A percentile compares a stretch with the other conserved stretches of the same genome.
phyloP scores from a whole-genome alignment of 176 grass and related monocot species.

The Elymus sibiricus region DNA sequence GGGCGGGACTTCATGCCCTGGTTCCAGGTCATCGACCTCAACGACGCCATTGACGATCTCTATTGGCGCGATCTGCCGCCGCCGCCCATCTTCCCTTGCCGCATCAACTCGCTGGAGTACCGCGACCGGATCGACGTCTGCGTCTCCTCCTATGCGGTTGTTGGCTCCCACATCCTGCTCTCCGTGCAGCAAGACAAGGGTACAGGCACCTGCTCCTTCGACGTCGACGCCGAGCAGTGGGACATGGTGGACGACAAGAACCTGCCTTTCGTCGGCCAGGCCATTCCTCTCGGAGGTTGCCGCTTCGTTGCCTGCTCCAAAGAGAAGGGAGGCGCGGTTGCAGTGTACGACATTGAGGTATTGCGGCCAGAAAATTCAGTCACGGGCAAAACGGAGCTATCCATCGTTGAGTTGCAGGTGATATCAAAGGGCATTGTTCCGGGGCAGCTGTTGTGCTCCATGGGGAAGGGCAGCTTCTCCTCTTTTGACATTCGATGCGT shows the following conservation, averaged over 20 bases:
- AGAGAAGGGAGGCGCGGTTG: too few relatives aligned
- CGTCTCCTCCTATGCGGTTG: neutral
- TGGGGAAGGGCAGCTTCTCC: too few relatives aligned
- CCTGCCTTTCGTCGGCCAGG: neutral
- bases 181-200: constrained; percentile 7
- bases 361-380: too few relatives aligned
- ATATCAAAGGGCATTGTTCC: too few relatives aligned
- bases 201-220: neutral
- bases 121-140: neutral
- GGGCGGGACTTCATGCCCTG: neutral
- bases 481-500: too few relatives aligned
- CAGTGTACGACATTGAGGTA: too few relatives aligned
- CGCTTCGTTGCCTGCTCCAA: too few relatives aligned
- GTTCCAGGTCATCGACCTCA: neutral
- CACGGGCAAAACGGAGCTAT: too few relatives aligned
- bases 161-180: neutral
- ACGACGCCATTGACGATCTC: neutral
- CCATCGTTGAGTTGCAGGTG: too few relatives aligned
- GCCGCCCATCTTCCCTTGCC: constrained; percentile 6
- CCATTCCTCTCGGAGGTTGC: too few relatives aligned
- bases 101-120: constrained; percentile 7
- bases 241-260: neutral
- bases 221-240: neutral
- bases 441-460: too few relatives aligned
- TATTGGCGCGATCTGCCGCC: neutral